Conservation (phyloP, 2,329 filamentous ascomycete species). For the Dactylonectria macrodidyma region DNA sequence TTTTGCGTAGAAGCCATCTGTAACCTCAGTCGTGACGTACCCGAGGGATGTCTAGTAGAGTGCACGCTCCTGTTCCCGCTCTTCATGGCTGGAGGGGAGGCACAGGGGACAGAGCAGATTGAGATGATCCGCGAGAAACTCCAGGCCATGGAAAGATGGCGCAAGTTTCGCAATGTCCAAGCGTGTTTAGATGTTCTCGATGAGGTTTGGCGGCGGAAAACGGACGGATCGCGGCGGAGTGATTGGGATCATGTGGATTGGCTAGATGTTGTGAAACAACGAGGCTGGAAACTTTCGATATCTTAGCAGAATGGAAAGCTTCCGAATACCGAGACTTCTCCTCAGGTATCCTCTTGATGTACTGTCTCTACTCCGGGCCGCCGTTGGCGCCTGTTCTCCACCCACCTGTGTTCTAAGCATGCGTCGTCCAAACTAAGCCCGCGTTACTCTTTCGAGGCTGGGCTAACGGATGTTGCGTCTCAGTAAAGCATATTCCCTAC, state of each 20-base stretch:
- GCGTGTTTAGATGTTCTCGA: conserved; percentile 23
- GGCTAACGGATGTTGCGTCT: too few relatives aligned
- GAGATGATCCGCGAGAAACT: conserved; percentile 19
- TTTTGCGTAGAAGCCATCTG: conserved; percentile 15
- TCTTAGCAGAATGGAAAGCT: neutral
- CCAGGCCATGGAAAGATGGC: conserved; percentile 14
- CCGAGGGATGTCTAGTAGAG: conserved; percentile 29
- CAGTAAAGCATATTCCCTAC: too few relatives aligned
- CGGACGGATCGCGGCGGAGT: conserved; percentile 1
- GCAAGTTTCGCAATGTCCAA: conserved; percentile 23
- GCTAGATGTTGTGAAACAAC: conserved; percentile 22
- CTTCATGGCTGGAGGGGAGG: conserved; percentile 36
- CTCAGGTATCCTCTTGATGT: too few relatives aligned
- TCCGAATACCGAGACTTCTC: neutral
- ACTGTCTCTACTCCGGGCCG: neutral
- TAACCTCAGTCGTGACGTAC: conserved; percentile 4
- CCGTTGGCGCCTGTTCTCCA: neutral
- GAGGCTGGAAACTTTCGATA: conserved; percentile 24
- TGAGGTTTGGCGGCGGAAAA: conserved; percentile 22
- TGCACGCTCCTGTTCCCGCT: conserved; percentile 35
- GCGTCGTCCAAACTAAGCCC: too few relatives aligned
- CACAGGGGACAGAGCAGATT: conserved; percentile 21
- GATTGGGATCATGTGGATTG: conserved; percentile 18
- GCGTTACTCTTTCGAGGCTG: too few relatives aligned
- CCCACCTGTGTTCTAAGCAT: too few relatives aligned